Base-by-base conservation (phyloP, 1,284 basidiomycete genomes). In the Cutaneotrichosporon dermatis region DNA sequence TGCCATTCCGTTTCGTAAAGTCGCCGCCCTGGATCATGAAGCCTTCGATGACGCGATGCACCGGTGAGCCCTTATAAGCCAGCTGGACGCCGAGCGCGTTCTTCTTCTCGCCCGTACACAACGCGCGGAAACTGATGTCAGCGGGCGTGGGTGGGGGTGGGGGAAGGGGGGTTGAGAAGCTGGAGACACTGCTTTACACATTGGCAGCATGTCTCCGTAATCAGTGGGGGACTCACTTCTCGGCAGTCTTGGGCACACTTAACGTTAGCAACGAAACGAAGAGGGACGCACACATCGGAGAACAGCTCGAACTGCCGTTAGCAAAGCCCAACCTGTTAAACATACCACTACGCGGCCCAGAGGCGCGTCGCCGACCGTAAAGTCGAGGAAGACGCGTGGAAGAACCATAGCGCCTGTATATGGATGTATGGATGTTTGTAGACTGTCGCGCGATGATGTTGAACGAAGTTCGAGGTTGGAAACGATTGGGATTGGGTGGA, bases 1-100 rank as follows among this genome's bases (percentile, higher is more conserved):
- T 80, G 3, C 83, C 83, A 64, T 81, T 81, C 41, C 77, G 64
- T 64, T 76, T 76, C 7, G 82, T 84, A 68, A 83, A 84, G 71
- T 85, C 83, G 54, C 88, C 88, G 45, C 85, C 88, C 78, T 90
- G 89, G 55, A 93, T 85, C 92, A 95, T 95, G 76, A 95, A 94
- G 63, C 86, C 83, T 25, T 84, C 82, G 61, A 94, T 92, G 36
- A 88, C 86, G 34, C 90, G 83, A 70, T 92, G 90, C 13, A 92
- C 81, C 49, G 86, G 85, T 59, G 83, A 85, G 69, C 85, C 85
- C 76, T 89, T 90, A 83, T 92, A 96, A 76, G 88, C 87, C 4
- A 95, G 82, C 4, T 88, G 86, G 11, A 83, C 78, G 49, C 86
- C 83, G 0, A 86, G 83, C 2, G 80, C 77, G 0, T 87, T 88